Evolutionary conservation across 441 rosid genomes (phyloP).

Genomic region (Erodium trifolium): DNA sequence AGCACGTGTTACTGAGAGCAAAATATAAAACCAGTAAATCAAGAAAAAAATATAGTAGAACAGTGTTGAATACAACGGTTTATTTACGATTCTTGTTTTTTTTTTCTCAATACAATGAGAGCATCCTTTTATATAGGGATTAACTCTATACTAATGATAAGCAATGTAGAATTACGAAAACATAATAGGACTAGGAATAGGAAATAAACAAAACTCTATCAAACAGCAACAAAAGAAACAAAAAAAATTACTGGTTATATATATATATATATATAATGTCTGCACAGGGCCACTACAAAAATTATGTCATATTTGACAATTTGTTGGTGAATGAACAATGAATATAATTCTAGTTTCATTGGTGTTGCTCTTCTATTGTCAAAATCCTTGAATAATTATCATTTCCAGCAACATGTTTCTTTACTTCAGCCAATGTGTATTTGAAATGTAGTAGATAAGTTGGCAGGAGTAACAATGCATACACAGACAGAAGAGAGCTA

Average conservation of each 20-base stretch:
- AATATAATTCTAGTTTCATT: not conserved
- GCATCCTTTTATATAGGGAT: too few species aligned
- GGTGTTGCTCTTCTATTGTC: not conserved
- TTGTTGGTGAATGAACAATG: not conserved
- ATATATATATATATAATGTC: too few species aligned
- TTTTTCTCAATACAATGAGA: too few species aligned
- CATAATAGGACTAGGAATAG: too few species aligned
- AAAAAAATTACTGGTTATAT: too few species aligned
- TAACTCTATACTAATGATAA: too few species aligned
- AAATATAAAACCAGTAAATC: not conserved
- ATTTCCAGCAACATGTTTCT: not conserved
- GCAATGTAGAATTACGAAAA: too few species aligned
- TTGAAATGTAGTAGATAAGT: not conserved
- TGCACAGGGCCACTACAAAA: not conserved
- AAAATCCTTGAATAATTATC: not conserved
- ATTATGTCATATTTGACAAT: not conserved
- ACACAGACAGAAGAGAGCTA: constrained; percentile 5
- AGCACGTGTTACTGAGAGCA: not conserved
- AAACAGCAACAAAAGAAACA: too few species aligned
- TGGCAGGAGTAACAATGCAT: constrained; percentile 11
- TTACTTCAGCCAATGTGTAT: not conserved
- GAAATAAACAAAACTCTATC: not conserved
- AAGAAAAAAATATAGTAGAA: not conserved
- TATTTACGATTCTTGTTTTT: too few species aligned
- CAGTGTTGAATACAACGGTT: not conserved